phyloP scores from a whole-genome alignment of 208 protist genomes.

The Trypanosoma boissoni region DNA sequence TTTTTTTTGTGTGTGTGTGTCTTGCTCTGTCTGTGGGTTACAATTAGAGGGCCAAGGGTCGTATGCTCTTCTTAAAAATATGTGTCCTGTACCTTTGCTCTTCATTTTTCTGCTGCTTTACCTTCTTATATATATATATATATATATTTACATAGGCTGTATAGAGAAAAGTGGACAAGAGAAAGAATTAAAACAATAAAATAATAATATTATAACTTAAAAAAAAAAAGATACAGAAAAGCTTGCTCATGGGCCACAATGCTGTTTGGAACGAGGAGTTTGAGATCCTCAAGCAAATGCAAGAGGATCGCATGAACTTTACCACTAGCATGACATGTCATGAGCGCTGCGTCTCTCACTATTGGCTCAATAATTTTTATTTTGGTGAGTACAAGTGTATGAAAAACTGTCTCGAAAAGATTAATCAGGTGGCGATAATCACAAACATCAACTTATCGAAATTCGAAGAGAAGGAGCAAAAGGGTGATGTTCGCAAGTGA shows the following conservation, averaged over 20 bases:
- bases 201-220: not conserved
- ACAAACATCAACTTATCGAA: conserved; percentile 84
- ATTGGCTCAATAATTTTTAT: conserved; percentile 82
- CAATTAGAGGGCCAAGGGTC: too few species aligned
- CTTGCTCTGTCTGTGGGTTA: too few species aligned
- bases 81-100: too few species aligned
- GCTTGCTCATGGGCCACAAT: conserved; percentile 26
- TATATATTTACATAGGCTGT: too few species aligned
- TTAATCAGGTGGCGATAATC: conserved; percentile 80
- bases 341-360: conserved; percentile 76
- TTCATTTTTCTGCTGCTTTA: conserved; percentile 2
- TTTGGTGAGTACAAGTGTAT: conserved; percentile 75
- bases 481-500: not conserved
- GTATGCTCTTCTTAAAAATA: too few species aligned
- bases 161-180: too few species aligned
- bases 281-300: conserved; percentile 76
- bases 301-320: conserved; percentile 87
- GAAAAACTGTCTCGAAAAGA: conserved; percentile 87
- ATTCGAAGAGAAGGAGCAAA: conserved; percentile 56
- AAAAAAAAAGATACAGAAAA: conserved; percentile 3
- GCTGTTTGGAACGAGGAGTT: conserved; percentile 77
- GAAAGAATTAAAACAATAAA: not conserved
- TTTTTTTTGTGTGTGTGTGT: not conserved
- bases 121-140: too few species aligned
- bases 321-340: conserved; percentile 67